These are phyloP conservation scores for Prototheca cutis DNA, from an alignment of 163 green algal species.

Conservation along the genomic window DNA sequence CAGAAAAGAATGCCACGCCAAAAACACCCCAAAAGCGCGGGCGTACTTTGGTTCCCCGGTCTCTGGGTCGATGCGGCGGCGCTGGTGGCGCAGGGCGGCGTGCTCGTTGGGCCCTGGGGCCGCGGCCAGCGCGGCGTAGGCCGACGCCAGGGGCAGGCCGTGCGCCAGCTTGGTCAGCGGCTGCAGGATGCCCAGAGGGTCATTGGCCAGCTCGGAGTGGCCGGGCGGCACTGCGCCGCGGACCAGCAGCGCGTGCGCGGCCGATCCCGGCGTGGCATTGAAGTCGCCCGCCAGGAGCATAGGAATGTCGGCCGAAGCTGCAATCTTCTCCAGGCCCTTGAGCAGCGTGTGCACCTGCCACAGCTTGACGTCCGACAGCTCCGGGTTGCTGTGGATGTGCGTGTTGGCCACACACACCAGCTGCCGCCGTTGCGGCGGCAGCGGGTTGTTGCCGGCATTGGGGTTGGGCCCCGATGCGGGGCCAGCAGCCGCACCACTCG, in stretches of 20 bases:
- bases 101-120: conserved; percentile 25
- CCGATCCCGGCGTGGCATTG: conserved; percentile 82
- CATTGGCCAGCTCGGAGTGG: conserved; percentile 67
- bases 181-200: conserved; percentile 83
- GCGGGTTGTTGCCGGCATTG: background rate
- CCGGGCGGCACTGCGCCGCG: conserved; percentile 52
- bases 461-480: too few relatives aligned
- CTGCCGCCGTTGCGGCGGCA: conserved; percentile 46
- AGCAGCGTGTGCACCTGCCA: conserved; percentile 98
- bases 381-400: conserved; percentile 96
- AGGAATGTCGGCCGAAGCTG: conserved; percentile 82
- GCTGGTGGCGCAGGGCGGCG: conserved; percentile 45
- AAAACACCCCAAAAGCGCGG: background rate
- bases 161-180: conserved; percentile 81
- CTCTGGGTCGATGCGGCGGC: conserved; percentile 58
- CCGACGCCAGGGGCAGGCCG: conserved; percentile 73
- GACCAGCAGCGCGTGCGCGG: conserved; percentile 77
- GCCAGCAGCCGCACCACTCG: too few relatives aligned
- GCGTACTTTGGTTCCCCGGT: conserved; percentile 74
- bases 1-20: background rate
- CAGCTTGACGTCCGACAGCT: conserved; percentile 96
- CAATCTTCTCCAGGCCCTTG: conserved; percentile 98
- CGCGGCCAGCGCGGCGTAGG: conserved; percentile 53
- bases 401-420: conserved; percentile 99
- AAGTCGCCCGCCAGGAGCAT: conserved; percentile 96